Percentiles rank a stretch among this genome's conserved stretches.
These are phyloP conservation scores for Pseudisothecium myosuroides DNA, from an alignment of 225 moss, liverwort and hornwort genomes.

Conservation along the genomic window DNA sequence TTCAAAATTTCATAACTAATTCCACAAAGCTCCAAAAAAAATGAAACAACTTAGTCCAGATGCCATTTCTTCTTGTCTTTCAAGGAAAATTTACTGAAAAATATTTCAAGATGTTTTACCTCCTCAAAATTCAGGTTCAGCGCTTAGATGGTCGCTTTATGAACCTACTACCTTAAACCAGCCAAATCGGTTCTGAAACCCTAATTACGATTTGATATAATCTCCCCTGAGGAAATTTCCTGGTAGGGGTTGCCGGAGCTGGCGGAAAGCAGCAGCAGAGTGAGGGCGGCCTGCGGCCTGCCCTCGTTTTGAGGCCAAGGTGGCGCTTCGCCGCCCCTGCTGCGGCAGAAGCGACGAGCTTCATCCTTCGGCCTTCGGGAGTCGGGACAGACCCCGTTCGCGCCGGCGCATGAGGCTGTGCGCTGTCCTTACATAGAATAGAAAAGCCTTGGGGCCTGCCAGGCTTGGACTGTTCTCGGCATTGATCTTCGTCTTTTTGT, in stretches of 20 bases:
- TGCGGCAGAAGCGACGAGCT: background rate
- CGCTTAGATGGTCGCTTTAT: too few relatives aligned
- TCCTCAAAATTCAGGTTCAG: too few relatives aligned
- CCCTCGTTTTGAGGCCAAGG: background rate
- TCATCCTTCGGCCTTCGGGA: too few relatives aligned
- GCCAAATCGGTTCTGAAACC: background rate
- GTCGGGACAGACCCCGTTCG: background rate
- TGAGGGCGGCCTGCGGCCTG: too few relatives aligned
- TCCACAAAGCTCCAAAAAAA: too few relatives aligned
- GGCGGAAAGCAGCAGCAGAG: background rate
- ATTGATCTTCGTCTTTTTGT: background rate
- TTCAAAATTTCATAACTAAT: too few relatives aligned
- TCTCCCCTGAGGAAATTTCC: background rate
- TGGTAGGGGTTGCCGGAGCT: background rate
- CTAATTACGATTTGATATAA: background rate
- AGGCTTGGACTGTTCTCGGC: background rate
- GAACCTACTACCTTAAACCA: too few relatives aligned
- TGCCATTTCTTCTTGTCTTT: too few relatives aligned
- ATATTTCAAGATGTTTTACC: too few relatives aligned
- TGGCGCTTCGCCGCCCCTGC: background rate
- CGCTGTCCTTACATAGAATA: background rate
- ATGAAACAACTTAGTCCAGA: too few relatives aligned
- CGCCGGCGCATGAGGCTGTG: background rate
- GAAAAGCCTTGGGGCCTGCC: background rate
- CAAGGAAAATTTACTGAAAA: too few relatives aligned